Evolutionary conservation across 768 basidiomycete genomes (phyloP), one percentile per base, ranked within the genome.

Genomic region (Naganishia vaughanmartiniae): DNA sequence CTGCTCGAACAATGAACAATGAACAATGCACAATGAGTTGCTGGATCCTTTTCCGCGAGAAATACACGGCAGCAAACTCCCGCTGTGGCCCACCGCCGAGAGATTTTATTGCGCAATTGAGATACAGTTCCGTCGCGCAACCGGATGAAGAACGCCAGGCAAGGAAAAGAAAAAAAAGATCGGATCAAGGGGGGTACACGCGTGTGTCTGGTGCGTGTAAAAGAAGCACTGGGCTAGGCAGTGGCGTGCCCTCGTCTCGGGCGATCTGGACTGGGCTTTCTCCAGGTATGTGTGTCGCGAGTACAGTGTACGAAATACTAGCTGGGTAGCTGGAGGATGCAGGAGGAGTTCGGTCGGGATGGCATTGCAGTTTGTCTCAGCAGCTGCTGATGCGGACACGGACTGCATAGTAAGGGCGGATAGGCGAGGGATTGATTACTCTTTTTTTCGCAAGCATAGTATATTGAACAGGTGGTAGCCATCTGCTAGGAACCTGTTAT

Each of bases 91-190:
- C 10, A 54, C 24, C 48, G 34, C 28, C 33, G 28, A 54, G 46
- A 11, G 10, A 42, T n/a, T 66, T 31, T 66, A 6, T 51, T 24
- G 48, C 48, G 24, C 48, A 51, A 24, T 46, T 30, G 17, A 15
- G 30, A 9, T 55, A 24, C 60, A 63, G 60, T 63, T 42, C 60
- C 24, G 28, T 36, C 4, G 12, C 30, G 21, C 31, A 24, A 26
- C 60, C 60, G 60, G 60, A 63, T 42, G 60, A 63, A 63, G 60
- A 63, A 63, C 60, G 60, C 60, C 60, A 63, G 60, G 60, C 31
- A 63, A 34, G 60, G 60, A 24, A 63, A 28, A 15, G 30, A 24
- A 51, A 4, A n/a, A 24, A 51, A 51, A 12, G 7, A 12, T 12
- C n/a, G n/a, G 7, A 21, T 21, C 48, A 26, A n/a, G 21, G 48